Conservation (phyloP, 176 grass and related monocot species). For the Triticum timopheevii region DNA sequence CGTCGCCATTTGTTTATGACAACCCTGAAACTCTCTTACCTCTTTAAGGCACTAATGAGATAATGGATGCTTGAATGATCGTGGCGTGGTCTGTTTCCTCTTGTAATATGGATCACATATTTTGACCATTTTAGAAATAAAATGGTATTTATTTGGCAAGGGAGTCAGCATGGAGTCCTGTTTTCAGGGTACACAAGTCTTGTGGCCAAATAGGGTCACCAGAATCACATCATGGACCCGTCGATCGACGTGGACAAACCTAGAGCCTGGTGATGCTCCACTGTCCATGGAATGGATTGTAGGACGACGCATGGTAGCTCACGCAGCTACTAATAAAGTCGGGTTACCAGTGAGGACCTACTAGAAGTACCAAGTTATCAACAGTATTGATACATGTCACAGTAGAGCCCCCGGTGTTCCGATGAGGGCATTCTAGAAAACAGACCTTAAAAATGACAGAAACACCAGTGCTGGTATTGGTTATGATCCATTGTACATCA, state of each 20-base stretch:
- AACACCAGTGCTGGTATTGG: not conserved
- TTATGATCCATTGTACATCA: not conserved
- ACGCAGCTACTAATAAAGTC: not conserved
- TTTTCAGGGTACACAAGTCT: not conserved
- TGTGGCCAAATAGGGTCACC: not conserved
- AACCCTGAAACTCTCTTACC: not conserved
- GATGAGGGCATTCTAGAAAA: not conserved
- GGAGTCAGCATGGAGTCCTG: not conserved
- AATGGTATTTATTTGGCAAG: not conserved
- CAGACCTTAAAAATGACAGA: not conserved
- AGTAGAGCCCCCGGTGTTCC: not conserved
- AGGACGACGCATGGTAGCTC: not conserved
- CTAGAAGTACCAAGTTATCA: not conserved
- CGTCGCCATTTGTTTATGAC: not conserved
- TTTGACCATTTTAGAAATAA: not conserved
- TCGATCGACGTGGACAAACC: not conserved
- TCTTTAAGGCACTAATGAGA: not conserved
- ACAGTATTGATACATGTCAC: not conserved
- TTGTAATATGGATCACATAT: not conserved
- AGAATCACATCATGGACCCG: conserved; percentile 1
- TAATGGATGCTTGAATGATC: not conserved
- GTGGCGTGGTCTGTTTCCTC: not conserved
- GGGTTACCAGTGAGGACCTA: not conserved
- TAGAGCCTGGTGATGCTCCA: not conserved
- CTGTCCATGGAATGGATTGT: not conserved